Evolutionary conservation across 805 yeast genomes (phyloP).

Genomic region (Kodamaea lidongshanica): DNA sequence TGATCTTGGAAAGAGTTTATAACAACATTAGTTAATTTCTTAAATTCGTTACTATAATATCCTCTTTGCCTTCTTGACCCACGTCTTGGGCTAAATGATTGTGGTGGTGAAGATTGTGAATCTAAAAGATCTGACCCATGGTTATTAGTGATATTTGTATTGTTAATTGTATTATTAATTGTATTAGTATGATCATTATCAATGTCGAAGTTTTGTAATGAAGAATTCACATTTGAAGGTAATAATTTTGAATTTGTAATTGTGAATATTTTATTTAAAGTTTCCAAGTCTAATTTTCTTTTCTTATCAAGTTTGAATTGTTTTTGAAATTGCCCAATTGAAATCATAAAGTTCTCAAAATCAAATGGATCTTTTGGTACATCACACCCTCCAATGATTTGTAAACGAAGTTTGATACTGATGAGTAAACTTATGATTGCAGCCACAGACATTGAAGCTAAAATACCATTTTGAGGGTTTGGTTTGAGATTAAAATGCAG

Average conservation of each 20-base stretch:
- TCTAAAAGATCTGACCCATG: constrained; percentile 3
- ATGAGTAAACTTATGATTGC: constrained; percentile 74
- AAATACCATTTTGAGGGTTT: constrained; percentile 44
- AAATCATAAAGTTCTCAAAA: constrained; percentile 57
- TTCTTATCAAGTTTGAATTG: constrained; percentile 49
- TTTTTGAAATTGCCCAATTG: constrained; percentile 75
- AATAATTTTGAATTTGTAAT: constrained; percentile 29
- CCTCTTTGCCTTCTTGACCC: constrained; percentile 19
- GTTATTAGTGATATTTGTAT: background rate
- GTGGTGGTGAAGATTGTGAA: constrained; percentile 2
- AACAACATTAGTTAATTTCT: constrained; percentile 58
- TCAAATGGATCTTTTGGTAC: constrained; percentile 83
- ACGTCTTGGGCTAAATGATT: constrained; percentile 3
- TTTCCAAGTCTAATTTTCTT: constrained; percentile 50
- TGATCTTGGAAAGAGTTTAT: constrained; percentile 68
- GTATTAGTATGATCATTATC: too few species aligned
- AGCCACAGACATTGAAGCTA: constrained; percentile 66
- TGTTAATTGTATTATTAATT: constrained; percentile 1
- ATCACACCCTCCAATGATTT: constrained; percentile 32
- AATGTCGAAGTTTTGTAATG: too few species aligned
- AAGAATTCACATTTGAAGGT: constrained; percentile 22
- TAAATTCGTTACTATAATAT: constrained; percentile 36
- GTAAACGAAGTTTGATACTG: constrained; percentile 60
- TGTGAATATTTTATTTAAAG: constrained; percentile 35
- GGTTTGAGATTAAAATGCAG: constrained; percentile 39